Evolutionary conservation across 2,329 filamentous ascomycete genomes (phyloP), one percentile per base, ranked within the genome.

Genomic region (Xylariaceae sp.): DNA sequence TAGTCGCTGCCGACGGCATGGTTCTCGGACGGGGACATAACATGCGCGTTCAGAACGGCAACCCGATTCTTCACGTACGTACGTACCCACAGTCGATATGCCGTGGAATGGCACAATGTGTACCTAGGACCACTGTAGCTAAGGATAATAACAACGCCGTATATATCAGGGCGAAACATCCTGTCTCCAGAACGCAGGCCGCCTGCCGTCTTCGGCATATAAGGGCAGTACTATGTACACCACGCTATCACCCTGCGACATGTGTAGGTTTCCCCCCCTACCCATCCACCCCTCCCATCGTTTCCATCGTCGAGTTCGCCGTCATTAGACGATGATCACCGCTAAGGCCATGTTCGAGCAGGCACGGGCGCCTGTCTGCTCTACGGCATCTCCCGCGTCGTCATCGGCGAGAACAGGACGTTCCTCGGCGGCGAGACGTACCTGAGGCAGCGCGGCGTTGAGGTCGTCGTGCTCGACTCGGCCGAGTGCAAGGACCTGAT

Each of bases 201-300:
- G 89, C 40, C 81, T 91, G 20, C 85, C 87, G 29, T 88, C 88
- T 16, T 83, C 82, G 1, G 81, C 82, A 5, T 92, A 91, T 72
- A 80, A 81, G 62, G 86, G 86, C 26, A 83, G 87, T 37, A 92
- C 89, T n/a, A 91, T 93, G 88, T 93, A 90, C 74, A 93, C 89
- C 2, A 91, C 89, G 0, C 77, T 93, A 6, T 90, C 87, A 2
- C 89, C 89, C 0, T 93, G 89, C 71, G 88, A 90, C 68, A 92
- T 92, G 89, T 93, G 87, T 71, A 62, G 64, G 72, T 63, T 21
- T 14, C 20, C 16, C 37, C 37, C n/a, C 21, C 7, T 44, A 10
- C 26, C 10, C 9, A 19, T n/a, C n/a, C n/a, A n/a, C 2, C 12
- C 18, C 40, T 20, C 10, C 40, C 10, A 7, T 29, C 10, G 6